Percentiles rank a stretch among this genome's conserved stretches.
Conservation (phyloP, 2,329 filamentous ascomycete genomes). For the Coniochaeta hoffmannii region DNA sequence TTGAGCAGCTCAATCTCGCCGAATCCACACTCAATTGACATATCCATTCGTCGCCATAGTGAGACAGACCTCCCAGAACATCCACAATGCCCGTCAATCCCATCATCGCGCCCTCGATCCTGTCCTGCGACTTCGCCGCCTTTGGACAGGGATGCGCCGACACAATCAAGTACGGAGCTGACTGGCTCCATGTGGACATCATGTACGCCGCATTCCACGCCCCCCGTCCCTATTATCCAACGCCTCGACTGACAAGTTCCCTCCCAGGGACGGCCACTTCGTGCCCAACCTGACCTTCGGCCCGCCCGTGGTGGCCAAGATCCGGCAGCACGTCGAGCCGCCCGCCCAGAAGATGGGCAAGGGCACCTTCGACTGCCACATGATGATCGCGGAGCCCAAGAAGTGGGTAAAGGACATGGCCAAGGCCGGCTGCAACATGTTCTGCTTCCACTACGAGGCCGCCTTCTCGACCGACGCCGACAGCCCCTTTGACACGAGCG, state of each 20-base stretch:
- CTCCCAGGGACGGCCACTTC: constrained; percentile 86
- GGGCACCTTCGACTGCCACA: constrained; percentile 98
- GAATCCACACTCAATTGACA: background rate
- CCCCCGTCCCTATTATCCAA: background rate
- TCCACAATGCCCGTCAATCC: constrained; percentile 71
- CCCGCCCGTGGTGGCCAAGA: constrained; percentile 89
- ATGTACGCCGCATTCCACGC: constrained; percentile 37
- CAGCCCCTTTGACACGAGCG: constrained; percentile 61
- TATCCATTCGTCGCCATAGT: background rate
- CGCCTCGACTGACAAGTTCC: background rate
- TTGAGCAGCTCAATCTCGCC: background rate
- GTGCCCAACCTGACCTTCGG: constrained; percentile 98
- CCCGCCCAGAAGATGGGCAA: constrained; percentile 63
- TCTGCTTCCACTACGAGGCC: constrained; percentile 99
- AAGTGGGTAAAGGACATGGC: constrained; percentile 97
- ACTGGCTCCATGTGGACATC: constrained; percentile 95
- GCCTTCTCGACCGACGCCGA: constrained; percentile 84
- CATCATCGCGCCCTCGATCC: constrained; percentile 96
- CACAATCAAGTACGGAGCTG: constrained; percentile 79
- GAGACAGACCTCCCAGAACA: background rate
- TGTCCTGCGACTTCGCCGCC: constrained; percentile 90
- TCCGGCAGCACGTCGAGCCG: constrained; percentile 74
- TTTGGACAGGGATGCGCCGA: constrained; percentile 79
- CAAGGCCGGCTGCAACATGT: constrained; percentile 91
- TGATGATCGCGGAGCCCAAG: constrained; percentile 99